Evolutionary conservation across 768 basidiomycete genomes (phyloP), one percentile per base, ranked within the genome.

Genomic region (Leccinum uliginosum): DNA sequence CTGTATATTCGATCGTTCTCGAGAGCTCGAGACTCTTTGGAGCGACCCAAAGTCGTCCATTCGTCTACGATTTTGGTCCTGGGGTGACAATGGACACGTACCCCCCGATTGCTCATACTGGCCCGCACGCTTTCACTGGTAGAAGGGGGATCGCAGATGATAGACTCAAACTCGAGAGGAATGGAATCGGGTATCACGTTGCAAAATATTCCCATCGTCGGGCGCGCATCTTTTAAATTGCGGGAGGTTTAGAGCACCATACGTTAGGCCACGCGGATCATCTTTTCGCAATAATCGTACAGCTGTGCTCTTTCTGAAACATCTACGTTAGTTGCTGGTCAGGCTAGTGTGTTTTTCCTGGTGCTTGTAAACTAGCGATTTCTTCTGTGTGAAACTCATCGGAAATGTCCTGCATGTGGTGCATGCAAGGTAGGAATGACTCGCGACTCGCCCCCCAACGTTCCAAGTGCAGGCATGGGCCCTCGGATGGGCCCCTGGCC

Each of bases 11-110:
- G 6, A 68, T 93, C 49, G 67, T 85, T 32, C 73, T 91, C 21
- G 91, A 93, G 69, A 85, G 88, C 59, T 86, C 88, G 15, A 83
- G 91, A 40, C 71, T 91, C 46, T 93, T 87, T 61, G 91, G 89
- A 11, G 89, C 77, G 4, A 91, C 88, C 9, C 84, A 92, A 66
- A 84, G 83, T 60, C 73, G 90, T 45, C 81, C 87, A 6, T 92
- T 91, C 66, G 83, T 91, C 12, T 83, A 85, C 52, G 90, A 93
- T 69, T 92, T 93, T 63, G 89, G 89, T 8, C 82, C 84, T 8
- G 83, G 80, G 10, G 80, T 86, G 14, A 76, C 71, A 2, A 67
- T 70, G 30, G 74, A 77, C 48, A 87, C 87, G 9, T 89, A 87
- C 59, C 79, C 81, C 46, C 58, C 60, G n/a, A 47, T 76, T 30